Conservation (phyloP, 257 asterid species). For the Gynochthodes officinalis region DNA sequence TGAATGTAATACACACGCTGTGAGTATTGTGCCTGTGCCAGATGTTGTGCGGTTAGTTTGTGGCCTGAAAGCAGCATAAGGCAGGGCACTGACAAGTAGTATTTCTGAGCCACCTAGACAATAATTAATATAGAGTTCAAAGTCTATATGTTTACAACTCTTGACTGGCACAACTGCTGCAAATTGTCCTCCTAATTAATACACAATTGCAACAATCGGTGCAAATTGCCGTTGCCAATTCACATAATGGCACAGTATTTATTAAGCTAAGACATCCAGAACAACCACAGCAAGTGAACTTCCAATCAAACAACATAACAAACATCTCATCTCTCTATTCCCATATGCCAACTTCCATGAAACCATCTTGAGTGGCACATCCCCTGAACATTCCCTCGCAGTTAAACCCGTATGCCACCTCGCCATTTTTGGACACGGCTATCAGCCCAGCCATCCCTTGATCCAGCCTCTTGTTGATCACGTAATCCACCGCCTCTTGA, state of each 20-base stretch:
- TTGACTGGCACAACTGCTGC: background rate
- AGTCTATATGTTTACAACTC: background rate
- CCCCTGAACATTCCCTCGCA: slow-evolving; percentile 84
- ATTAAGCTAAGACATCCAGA: background rate
- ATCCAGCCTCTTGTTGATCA: slow-evolving; percentile 64
- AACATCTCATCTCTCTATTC: slow-evolving; percentile 24
- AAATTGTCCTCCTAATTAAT: too few species aligned
- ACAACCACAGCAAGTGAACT: background rate
- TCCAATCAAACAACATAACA: background rate
- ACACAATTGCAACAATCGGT: background rate
- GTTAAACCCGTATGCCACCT: slow-evolving; percentile 86
- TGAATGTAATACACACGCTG: too few species aligned
- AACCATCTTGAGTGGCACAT: slow-evolving; percentile 81
- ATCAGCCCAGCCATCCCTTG: slow-evolving; percentile 81
- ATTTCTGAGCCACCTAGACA: too few species aligned
- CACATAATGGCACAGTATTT: background rate
- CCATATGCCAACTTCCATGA: slow-evolving; percentile 94
- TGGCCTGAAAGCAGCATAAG: too few species aligned
- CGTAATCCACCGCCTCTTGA: slow-evolving; percentile 81
- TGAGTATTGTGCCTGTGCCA: too few species aligned
- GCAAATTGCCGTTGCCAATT: background rate
- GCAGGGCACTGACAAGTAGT: too few species aligned
- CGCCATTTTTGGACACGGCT: slow-evolving; percentile 81
- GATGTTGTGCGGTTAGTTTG: too few species aligned
- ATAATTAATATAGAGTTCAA: background rate